Base-by-base conservation (phyloP, 2,329 filamentous ascomycete species). In the Sporothrix brasiliensis region DNA sequence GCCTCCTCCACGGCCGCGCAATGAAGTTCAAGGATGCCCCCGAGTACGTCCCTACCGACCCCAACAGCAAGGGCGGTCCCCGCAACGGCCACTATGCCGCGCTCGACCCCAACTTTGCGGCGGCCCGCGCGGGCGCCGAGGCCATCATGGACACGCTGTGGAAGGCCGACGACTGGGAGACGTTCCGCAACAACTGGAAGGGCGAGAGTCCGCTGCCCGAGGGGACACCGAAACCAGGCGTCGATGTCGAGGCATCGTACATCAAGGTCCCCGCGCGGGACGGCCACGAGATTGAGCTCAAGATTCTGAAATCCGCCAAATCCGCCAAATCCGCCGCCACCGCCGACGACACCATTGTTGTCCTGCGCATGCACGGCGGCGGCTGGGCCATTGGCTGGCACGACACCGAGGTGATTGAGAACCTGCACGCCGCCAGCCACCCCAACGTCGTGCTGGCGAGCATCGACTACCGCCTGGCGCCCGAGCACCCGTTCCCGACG, bases 401-500 rank as follows among this genome's bases (percentile, higher is more conserved):
- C 47, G 76, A 76, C 69, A 76, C 76, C 6, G 80, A 81, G 66
- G 76, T 77, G 44, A 74, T 75, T 1, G 80, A 81, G 76, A 80
- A 79, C 65, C 69, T 79, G 53, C 75, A 79, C 47, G 75, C 79
- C 16, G 79, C 78, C 0, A 76, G 73, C 13, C 73, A 75, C 66
- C 76, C 76, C 27, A 75, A 78, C 30, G 77, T 79, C 0, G 78
- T 81, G 2, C 78, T 81, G 4, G 76, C 80, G 34, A 80, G 79
- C 56, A 76, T 81, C 5, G 78, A 78, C 58, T 81, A 81, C 67
- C 75, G 80, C 49, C 74, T 79, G 73, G 84, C 84, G 0, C 84
- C 84, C 3, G 83, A 86, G 72, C 82, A 81, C 70, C 82, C 82
- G 0, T 86, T 84, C 67, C 84, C 84, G 0, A 81, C 80, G 67